Conservation (phyloP, 1,284 basidiomycete genomes). For the Tilletia horrida region DNA sequence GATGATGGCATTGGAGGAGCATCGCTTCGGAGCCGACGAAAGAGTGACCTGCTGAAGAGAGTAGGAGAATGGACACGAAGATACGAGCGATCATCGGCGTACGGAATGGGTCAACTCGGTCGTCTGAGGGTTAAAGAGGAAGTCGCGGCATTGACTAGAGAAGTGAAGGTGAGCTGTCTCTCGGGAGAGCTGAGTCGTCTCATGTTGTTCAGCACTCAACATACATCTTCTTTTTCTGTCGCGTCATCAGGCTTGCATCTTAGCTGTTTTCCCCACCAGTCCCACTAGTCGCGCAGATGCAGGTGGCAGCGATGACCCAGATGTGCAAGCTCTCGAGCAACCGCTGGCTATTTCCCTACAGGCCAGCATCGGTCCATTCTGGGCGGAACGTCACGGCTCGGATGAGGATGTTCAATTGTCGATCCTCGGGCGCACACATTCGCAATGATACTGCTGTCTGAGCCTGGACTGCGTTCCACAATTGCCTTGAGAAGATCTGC, state of each 20-base stretch:
- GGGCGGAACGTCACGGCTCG: background rate
- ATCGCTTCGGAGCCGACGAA: background rate
- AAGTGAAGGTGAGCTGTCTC: conserved; percentile 10
- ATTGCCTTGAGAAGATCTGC: too few species aligned
- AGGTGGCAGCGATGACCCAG: background rate
- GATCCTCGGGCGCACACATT: background rate
- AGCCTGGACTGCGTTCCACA: background rate
- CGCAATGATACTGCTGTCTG: background rate
- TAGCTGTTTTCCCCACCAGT: background rate
- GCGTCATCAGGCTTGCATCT: conserved; percentile 2
- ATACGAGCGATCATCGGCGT: conserved; percentile 10
- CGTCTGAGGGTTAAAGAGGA: conserved; percentile 5
- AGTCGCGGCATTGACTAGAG: background rate
- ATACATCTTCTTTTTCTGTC: background rate
- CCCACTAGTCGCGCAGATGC: background rate
- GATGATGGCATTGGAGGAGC: background rate
- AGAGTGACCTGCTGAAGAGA: conserved; percentile 8
- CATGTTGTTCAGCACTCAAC: too few species aligned
- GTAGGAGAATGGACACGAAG: conserved; percentile 9
- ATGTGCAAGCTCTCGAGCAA: background rate
- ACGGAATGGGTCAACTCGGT: conserved; percentile 8
- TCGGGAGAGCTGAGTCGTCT: background rate
- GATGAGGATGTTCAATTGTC: conserved; percentile 4
- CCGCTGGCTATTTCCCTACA: conserved; percentile 6
- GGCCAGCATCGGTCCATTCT: conserved; percentile 10